Base-by-base conservation (phyloP, 768 basidiomycete genomes). In the Clathrus columnatus region DNA sequence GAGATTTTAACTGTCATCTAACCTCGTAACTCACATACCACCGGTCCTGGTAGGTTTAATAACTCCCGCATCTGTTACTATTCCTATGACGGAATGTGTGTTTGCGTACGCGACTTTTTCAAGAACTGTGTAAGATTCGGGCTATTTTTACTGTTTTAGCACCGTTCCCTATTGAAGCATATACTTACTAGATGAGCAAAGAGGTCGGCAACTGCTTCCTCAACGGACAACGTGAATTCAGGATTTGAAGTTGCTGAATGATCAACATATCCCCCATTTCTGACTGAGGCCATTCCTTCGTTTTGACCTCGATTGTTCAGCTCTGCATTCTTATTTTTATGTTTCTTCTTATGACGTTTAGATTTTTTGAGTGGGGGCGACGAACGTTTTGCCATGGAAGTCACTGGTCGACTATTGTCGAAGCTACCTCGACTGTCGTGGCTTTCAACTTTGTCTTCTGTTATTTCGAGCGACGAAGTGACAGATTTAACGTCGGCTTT, bases 41-140 rank as follows among this genome's bases (percentile, higher is more conserved):
- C 46, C 46, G 10, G 51, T 36, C 17, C 45, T 32, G n/a, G 57
- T 58, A 16, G 20, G 3, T 43, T 58, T 58, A 7, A 30, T 28
- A 5, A 17, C 18, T 1, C 52, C 57, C 10, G 47, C 52, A 16
- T 53, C 29, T 4, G 36, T 27, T 1, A 58, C 57, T 7, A 54
- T 18, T 5, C 57, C 57, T 7, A 58, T 47, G 23, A 55, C 26
- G n/a, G 44, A 48, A 27, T 30, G 48, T 10, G 21, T 20, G 16
- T 17, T 20, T 48, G 29, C 44, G n/a, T n/a, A 29, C 18, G 44
- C 20, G 11, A 48, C 45, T 0, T 48, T 11, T 5, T 4, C 54
- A 30, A 55, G 14, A 14, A 45, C 30, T 7, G 45, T 55, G 24
- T 47, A 55, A 17, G 28, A 18, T 14, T 11, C 54, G 14, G 30